Base-by-base conservation (phyloP, 2,329 filamentous ascomycete genomes). In the Aspergillus sp. region DNA sequence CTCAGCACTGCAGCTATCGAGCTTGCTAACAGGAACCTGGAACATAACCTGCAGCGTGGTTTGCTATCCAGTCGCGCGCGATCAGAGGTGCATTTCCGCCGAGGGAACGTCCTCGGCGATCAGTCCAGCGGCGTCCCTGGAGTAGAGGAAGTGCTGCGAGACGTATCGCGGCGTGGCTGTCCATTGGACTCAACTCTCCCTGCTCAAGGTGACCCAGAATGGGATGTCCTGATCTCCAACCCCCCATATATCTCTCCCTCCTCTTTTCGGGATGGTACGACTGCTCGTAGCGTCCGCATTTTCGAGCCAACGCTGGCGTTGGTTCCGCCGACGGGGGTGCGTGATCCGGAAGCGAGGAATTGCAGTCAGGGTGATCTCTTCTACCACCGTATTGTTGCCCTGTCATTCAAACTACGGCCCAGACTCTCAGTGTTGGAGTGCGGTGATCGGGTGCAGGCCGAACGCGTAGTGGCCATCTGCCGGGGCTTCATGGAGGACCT, bases 271-370 rank as follows among this genome's bases (percentile, higher is more conserved):
- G 46, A 68, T 24, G 69, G 60, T 24, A 73, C 74, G 12, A 86
- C 81, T 1, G 67, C 71, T 1, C 73, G 78, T 15, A 89, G 83
- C 8, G 89, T 95, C 17, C 74, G 86, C 11, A 76, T 76, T 28
- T 86, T 77, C 53, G 91, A 98, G 59, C 91, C 91, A 3, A 74
- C 66, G 42, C 60, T 83, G 8, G 91, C 91, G 1, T 68, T 96
- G 10, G 83, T 96, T 0, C 74, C 73, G 7, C 72, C 73, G 4
- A 19, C 31, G 4, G 6, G 25, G 2, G 13, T 24, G 6, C 8
- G 11, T 10, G 4, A 28, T 16, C 8, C n/a, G 3, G 35, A 30
- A 26, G 15, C 12, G 24, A 20, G 19, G 8, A 3, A 24, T 15
- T 11, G 32, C 24, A 39, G 20, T 6, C 45, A 36, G 4, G 56